A percentile compares a stretch with the other conserved stretches of the same genome.
These are phyloP conservation scores for Ustilago bromivora DNA, from an alignment of 1,284 basidiomycete species.

Conservation along the genomic window DNA sequence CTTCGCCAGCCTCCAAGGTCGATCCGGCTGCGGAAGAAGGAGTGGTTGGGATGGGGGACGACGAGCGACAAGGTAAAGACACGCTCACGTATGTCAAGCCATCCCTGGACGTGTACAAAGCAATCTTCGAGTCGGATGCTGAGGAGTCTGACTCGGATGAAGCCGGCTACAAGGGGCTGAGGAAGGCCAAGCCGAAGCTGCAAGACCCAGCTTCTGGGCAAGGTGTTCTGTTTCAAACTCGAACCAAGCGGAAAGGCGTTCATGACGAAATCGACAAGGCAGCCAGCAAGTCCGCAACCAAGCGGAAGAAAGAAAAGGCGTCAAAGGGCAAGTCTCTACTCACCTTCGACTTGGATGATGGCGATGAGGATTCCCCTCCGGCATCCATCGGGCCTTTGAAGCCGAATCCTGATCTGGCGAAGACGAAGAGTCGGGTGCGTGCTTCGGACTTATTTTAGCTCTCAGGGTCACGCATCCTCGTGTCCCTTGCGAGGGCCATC, in stretches of 20 bases:
- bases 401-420: slow-evolving; percentile 1
- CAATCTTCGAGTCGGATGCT: slow-evolving; percentile 74
- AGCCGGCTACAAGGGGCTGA: slow-evolving; percentile 70
- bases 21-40: background rate
- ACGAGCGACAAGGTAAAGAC: slow-evolving; percentile 85
- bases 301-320: slow-evolving; percentile 34
- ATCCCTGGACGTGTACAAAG: slow-evolving; percentile 91
- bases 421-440: slow-evolving; percentile 14
- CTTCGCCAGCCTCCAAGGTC: background rate
- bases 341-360: slow-evolving; percentile 69
- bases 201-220: slow-evolving; percentile 25
- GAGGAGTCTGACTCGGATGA: slow-evolving; percentile 84
- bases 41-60: slow-evolving; percentile 84
- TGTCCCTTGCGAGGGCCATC: too few relatives aligned
- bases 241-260: slow-evolving; percentile 26
- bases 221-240: slow-evolving; percentile 26
- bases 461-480: too few relatives aligned
- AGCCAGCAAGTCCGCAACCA: slow-evolving; percentile 76
- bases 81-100: slow-evolving; percentile 88
- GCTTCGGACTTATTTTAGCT: slow-evolving; percentile 39
- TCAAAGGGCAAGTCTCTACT: slow-evolving; percentile 24
- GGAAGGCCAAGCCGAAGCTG: slow-evolving; percentile 18
- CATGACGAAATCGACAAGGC: slow-evolving; percentile 74
- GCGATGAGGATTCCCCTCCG: background rate
- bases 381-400: background rate